Percentiles rank a stretch among this genome's conserved stretches.
Conservation (phyloP, 2,329 filamentous ascomycete genomes). For the Penicillium hordei region DNA sequence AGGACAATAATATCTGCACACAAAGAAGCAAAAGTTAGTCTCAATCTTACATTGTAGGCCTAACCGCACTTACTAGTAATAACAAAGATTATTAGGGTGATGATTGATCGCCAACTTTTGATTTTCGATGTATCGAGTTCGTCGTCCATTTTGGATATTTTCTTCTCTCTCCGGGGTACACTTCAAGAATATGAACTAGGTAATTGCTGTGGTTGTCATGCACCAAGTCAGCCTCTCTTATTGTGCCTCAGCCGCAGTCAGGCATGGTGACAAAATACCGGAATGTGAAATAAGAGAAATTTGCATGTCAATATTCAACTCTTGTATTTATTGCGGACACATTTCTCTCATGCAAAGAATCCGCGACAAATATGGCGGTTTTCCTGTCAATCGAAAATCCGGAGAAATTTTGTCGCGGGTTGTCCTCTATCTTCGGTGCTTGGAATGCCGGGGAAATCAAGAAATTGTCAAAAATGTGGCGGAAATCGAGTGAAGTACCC, state of each 20-base stretch:
- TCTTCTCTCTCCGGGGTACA: background rate
- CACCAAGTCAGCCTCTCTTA: constrained; percentile 10
- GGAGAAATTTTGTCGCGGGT: background rate
- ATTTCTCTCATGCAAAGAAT: background rate
- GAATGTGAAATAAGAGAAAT: constrained; percentile 8
- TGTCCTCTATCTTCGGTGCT: background rate
- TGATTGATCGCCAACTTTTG: constrained; percentile 65
- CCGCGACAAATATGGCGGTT: background rate
- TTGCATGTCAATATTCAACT: constrained; percentile 1
- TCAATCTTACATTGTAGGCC: background rate
- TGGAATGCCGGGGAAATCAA: background rate
- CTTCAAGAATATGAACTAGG: background rate
- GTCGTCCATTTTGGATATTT: constrained; percentile 25
- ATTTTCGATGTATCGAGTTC: constrained; percentile 57
- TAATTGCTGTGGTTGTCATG: background rate
- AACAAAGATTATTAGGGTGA: constrained; percentile 68
- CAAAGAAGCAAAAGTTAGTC: constrained; percentile 4
- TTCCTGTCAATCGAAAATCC: background rate
- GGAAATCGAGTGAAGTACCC: background rate
- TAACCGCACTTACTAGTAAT: constrained; percentile 61
- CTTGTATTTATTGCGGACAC: background rate
- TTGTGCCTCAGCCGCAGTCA: background rate
- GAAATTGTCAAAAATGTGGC: background rate
- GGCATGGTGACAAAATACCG: constrained; percentile 8
- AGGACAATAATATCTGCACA: constrained; percentile 64